Base-by-base conservation (phyloP, 2,329 filamentous ascomycete species). In the Fonsecaea pugnacius region DNA sequence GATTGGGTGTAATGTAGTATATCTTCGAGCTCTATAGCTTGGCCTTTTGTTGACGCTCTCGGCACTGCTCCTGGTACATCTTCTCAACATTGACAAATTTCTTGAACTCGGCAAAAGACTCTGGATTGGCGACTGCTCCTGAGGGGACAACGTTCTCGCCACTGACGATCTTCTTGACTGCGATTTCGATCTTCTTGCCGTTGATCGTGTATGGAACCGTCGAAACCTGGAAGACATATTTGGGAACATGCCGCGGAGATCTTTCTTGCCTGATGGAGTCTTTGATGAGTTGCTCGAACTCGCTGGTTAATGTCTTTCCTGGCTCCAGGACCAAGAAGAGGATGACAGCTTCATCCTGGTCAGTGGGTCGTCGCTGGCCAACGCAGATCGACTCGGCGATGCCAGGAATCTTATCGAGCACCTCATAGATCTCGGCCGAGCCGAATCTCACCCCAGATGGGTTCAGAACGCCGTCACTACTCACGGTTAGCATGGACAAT, bases 341-440 rank as follows among this genome's bases (percentile, higher is more conserved):
- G 6, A 65, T 27, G 4, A 67, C 65, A 16, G 58, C 18, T 32
- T 67, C 65, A n/a, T 51, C 36, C 2, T 24, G 36, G 50, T 67
- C 65, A 10, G 30, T 38, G 2, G 18, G 3, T 3, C 62, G 57
- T 51, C 60, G 52, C 43, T 67, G 62, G 0, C 58, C 65, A 12
- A 67, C 58, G n/a, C 35, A 35, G 21, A 65, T 52, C 1, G 30
- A 21, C 32, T 67, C 65, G 2, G 32, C 33, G 32, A 67, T 55
- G 6, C 24, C 27, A 5, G 24, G 27, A 43, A 67, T 62, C 14
- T 52, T 50, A 10, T 27, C 46, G 18, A 61, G 16, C n/a, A 64
- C 58, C n/a, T 96, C 96, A 77, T 98, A 98, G 24, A 98, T 96
- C 80, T 98, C 94, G 0, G 93, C 92, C 35, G 88, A 92, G 5